Evolutionary conservation across 2,329 filamentous ascomycete genomes (phyloP).

Genomic region (Zasmidium angulare): DNA sequence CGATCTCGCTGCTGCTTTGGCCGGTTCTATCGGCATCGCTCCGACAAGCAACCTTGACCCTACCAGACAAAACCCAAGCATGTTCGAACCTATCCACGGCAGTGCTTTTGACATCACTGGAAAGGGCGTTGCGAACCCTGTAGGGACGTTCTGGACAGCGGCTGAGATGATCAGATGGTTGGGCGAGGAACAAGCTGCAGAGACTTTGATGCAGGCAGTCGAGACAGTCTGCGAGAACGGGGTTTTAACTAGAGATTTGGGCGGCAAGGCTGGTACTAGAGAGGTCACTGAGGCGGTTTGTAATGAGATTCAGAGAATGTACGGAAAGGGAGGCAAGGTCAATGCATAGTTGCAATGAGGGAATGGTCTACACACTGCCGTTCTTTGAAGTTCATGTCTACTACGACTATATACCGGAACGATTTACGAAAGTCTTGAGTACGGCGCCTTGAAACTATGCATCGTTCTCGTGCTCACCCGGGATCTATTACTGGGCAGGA

Average conservation of each 20-base stretch:
- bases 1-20: constrained; percentile 68
- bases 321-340: constrained; percentile 1
- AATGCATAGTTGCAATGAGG: too few relatives aligned
- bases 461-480: too few relatives aligned
- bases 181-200: constrained; percentile 53
- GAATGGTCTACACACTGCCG: too few relatives aligned
- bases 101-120: constrained; percentile 60
- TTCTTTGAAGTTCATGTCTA: too few relatives aligned
- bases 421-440: too few relatives aligned
- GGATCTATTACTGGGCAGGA: too few relatives aligned
- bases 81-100: constrained; percentile 61
- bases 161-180: constrained; percentile 60
- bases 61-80: constrained; percentile 57
- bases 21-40: constrained; percentile 70
- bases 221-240: constrained; percentile 55
- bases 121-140: constrained; percentile 61
- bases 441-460: too few relatives aligned
- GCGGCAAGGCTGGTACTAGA: constrained; percentile 45
- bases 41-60: constrained; percentile 70
- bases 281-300: constrained; percentile 47
- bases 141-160: constrained; percentile 60
- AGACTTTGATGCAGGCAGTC: constrained; percentile 52
- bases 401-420: too few relatives aligned
- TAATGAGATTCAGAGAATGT: constrained; percentile 35
- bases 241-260: constrained; percentile 55